Conservation (phyloP, 2,329 filamentous ascomycete species). For the Epichloe sp. region DNA sequence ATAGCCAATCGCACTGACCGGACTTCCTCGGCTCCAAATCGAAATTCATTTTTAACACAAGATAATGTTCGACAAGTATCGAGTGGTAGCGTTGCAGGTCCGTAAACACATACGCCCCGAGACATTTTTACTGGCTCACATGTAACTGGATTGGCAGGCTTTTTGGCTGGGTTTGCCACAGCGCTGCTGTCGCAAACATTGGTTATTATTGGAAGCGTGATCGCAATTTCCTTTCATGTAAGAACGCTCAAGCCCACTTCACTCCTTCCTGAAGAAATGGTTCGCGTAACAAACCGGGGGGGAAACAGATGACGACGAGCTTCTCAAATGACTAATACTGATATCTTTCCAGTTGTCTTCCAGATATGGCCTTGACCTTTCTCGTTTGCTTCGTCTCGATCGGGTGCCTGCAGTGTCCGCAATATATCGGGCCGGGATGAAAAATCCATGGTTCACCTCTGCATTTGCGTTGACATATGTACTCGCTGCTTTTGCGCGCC, state of each 20-base stretch:
- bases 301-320: background rate
- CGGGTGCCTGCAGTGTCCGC: constrained; percentile 21
- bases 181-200: constrained; percentile 59
- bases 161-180: constrained; percentile 50
- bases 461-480: constrained; percentile 64
- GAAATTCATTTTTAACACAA: constrained; percentile 10
- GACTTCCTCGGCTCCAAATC: background rate
- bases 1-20: background rate
- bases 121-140: background rate
- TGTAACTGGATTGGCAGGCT: constrained; percentile 29
- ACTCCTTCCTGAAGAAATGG: background rate
- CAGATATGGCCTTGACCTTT: constrained; percentile 28
- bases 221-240: constrained; percentile 52
- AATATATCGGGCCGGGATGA: constrained; percentile 36
- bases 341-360: constrained; percentile 22
- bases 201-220: constrained; percentile 51
- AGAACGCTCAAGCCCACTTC: constrained; percentile 10
- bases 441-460: constrained; percentile 50
- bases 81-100: constrained; percentile 39
- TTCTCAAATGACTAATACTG: background rate
- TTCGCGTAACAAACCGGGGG: background rate
- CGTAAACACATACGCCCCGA: constrained; percentile 4
- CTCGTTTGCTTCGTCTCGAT: constrained; percentile 23
- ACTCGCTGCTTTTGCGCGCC: constrained; percentile 38
- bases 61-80: constrained; percentile 36